Conservation (phyloP, 306 rosid species). For the Morella rubra region DNA sequence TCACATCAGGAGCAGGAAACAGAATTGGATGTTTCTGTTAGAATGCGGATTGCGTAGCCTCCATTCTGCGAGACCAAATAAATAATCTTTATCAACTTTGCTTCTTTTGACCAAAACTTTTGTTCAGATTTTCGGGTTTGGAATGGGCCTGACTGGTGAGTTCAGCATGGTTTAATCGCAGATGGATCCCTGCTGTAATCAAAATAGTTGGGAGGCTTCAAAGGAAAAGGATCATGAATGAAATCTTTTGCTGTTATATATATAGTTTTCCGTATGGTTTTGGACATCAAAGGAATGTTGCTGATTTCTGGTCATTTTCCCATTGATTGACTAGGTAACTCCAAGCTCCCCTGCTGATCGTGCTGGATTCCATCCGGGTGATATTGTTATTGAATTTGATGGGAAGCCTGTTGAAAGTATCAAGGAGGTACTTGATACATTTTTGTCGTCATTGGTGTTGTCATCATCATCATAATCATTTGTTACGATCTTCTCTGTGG, state of each 20-base stretch:
- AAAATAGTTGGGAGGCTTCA: too few species aligned
- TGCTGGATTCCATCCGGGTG: constrained; percentile 81
- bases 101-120: neutral
- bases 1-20: neutral
- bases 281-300: neutral
- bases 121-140: too few species aligned
- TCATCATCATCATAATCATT: neutral
- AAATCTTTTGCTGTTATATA: neutral
- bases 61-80: neutral
- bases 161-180: neutral
- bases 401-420: constrained; percentile 68
- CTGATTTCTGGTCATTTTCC: constrained; percentile 12
- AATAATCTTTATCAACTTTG: neutral
- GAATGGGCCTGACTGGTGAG: neutral
- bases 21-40: neutral
- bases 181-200: too few species aligned
- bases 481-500: neutral
- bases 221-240: neutral
- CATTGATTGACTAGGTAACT: constrained; percentile 58
- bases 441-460: neutral
- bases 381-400: constrained; percentile 76
- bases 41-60: neutral
- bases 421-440: constrained; percentile 56
- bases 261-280: too few species aligned
- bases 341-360: constrained; percentile 85